phyloP scores from a whole-genome alignment of 2,329 filamentous ascomycete genomes.

The Cladosporium sphaerospermum region DNA sequence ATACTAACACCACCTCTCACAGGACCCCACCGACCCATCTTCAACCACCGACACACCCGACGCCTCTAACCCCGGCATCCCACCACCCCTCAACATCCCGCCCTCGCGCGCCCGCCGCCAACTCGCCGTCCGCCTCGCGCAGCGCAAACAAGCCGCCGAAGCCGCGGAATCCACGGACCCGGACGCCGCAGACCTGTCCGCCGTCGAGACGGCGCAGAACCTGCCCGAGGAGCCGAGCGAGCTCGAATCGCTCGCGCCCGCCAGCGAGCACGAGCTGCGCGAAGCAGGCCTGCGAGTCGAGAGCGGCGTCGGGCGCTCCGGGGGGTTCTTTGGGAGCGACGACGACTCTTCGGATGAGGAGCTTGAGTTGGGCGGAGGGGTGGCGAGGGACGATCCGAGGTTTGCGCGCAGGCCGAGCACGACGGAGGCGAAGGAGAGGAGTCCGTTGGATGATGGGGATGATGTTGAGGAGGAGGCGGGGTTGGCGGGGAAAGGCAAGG shows the following conservation, averaged over 20 bases:
- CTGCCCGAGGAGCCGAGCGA: conserved; percentile 25
- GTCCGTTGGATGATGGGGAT: conserved; percentile 27
- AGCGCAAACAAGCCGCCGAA: conserved; percentile 39
- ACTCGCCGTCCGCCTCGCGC: conserved; percentile 72
- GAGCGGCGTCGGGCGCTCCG: conserved; percentile 19
- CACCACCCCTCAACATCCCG: conserved; percentile 73
- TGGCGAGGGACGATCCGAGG: conserved; percentile 15
- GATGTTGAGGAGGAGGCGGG: conserved; percentile 20
- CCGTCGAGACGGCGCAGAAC: conserved; percentile 25
- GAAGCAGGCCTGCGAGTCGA: conserved; percentile 19
- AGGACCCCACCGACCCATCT: conserved; percentile 1
- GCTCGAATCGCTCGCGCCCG: conserved; percentile 13
- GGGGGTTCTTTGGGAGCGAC: conserved; percentile 25
- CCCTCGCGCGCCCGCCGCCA: conserved; percentile 82
- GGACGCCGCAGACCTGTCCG: conserved; percentile 27
- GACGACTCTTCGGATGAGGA: conserved; percentile 38
- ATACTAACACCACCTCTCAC: background rate
- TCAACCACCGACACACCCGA: conserved; percentile 1
- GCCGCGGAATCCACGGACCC: conserved; percentile 27
- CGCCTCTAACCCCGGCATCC: conserved; percentile 34
- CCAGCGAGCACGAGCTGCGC: conserved; percentile 8
- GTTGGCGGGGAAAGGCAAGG: conserved; percentile 13
- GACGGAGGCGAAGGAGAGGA: conserved; percentile 29
- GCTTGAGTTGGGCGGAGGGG: conserved; percentile 23
- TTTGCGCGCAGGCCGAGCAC: conserved; percentile 27